phyloP scores from a whole-genome alignment of 2,329 filamentous ascomycete species.

The Mycosphaerella sp. region DNA sequence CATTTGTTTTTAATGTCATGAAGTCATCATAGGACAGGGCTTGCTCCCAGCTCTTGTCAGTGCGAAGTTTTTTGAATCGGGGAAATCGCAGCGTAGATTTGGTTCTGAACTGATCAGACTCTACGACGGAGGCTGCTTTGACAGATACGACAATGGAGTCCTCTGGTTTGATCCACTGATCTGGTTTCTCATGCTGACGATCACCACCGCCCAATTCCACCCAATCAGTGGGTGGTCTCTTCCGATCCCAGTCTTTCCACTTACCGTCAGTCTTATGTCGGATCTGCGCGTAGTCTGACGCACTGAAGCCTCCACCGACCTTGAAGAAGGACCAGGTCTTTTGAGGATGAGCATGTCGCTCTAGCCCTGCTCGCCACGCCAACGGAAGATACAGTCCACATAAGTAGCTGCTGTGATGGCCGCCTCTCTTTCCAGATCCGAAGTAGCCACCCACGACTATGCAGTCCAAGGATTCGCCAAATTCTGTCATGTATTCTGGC shows the following conservation, averaged over 20 bases:
- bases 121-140: conserved; percentile 74
- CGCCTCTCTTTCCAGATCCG: conserved; percentile 78
- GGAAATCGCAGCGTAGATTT: conserved; percentile 82
- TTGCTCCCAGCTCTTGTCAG: conserved; percentile 78
- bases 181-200: conserved; percentile 69
- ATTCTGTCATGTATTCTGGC: conserved; percentile 96
- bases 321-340: conserved; percentile 95
- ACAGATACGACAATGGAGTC: conserved; percentile 84
- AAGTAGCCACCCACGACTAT: conserved; percentile 89
- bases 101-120: conserved; percentile 71
- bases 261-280: conserved; percentile 81
- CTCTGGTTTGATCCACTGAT: conserved; percentile 85
- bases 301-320: conserved; percentile 88
- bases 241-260: conserved; percentile 79
- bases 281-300: conserved; percentile 77
- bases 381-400: conserved; percentile 58
- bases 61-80: conserved; percentile 72
- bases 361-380: background rate
- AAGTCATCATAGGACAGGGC: conserved; percentile 77
- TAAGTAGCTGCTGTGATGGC: conserved; percentile 77
- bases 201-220: conserved; percentile 78
- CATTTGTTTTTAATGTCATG: conserved; percentile 59
- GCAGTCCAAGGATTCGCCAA: conserved; percentile 87
- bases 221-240: conserved; percentile 67
- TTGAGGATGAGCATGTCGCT: conserved; percentile 48